A percentile compares a stretch with the other conserved stretches of the same genome.
These are phyloP conservation scores for Xylariaceae sp. DNA, from an alignment of 2,329 filamentous ascomycete genomes.

Conservation along the genomic window DNA sequence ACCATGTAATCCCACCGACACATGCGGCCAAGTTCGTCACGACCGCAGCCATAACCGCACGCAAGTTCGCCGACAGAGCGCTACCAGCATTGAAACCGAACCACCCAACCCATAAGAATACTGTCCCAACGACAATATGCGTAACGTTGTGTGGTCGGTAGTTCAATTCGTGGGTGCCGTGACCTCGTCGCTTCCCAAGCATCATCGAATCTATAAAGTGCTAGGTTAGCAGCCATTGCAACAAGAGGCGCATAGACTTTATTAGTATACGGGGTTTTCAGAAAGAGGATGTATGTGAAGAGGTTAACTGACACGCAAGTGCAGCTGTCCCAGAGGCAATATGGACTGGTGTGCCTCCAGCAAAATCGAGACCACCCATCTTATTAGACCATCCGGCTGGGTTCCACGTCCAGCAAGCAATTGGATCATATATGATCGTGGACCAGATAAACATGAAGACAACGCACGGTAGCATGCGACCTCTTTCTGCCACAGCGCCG, in stretches of 20 bases:
- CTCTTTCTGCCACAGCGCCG: slow-evolving; percentile 83
- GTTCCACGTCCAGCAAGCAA: slow-evolving; percentile 97
- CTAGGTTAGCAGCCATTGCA: slow-evolving; percentile 11
- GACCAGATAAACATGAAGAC: slow-evolving; percentile 94
- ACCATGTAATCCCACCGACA: slow-evolving; percentile 87
- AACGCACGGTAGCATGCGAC: slow-evolving; percentile 84
- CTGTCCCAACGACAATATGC: slow-evolving; percentile 87
- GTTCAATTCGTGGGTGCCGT: slow-evolving; percentile 86
- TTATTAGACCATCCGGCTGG: slow-evolving; percentile 75
- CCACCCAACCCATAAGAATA: slow-evolving; percentile 95
- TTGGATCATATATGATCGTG: slow-evolving; percentile 87
- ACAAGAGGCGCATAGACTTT: no score
- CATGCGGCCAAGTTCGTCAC: slow-evolving; percentile 86
- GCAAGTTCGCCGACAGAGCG: slow-evolving; percentile 77
- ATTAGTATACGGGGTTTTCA: background rate
- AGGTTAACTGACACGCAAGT: slow-evolving; percentile 62
- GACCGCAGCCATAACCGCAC: slow-evolving; percentile 82
- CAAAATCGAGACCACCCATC: slow-evolving; percentile 84
- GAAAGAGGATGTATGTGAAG: background rate
- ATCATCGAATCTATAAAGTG: slow-evolving; percentile 69
- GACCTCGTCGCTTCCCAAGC: slow-evolving; percentile 82
- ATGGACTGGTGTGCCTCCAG: slow-evolving; percentile 88
- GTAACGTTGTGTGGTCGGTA: slow-evolving; percentile 93
- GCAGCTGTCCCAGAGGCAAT: slow-evolving; percentile 82
- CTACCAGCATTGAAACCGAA: slow-evolving; percentile 93